These are phyloP conservation scores for Auriculariales sp. DNA, from an alignment of 768 basidiomycete genomes.

Conservation along the genomic window DNA sequence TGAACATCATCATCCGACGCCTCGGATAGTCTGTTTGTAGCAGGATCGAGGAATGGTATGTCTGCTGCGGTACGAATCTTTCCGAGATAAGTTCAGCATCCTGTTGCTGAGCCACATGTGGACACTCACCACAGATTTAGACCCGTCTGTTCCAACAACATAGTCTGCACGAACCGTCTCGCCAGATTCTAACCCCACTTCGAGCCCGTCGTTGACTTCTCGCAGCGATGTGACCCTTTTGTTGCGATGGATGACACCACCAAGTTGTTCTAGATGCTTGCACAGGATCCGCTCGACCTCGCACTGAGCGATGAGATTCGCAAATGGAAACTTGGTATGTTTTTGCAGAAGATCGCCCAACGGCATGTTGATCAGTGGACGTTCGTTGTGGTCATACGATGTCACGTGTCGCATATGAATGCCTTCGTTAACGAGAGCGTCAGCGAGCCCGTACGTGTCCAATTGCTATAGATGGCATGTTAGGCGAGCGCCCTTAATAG, in stretches of 20 bases:
- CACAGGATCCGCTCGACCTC: slow-evolving; percentile 27
- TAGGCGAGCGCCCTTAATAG: not conserved
- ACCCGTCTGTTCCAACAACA: slow-evolving; percentile 38
- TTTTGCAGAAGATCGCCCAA: slow-evolving; percentile 21
- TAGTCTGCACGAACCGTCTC: slow-evolving; percentile 27
- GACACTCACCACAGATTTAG: slow-evolving; percentile 29
- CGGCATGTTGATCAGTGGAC: slow-evolving; percentile 15
- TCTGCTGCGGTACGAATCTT: slow-evolving; percentile 26
- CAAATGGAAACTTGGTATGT: slow-evolving; percentile 30
- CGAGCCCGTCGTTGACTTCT: slow-evolving; percentile 12
- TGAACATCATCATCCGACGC: slow-evolving; percentile 19
- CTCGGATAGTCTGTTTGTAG: slow-evolving; percentile 13
- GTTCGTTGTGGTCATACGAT: slow-evolving; percentile 5
- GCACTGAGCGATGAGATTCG: slow-evolving; percentile 28
- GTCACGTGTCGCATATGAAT: slow-evolving; percentile 3
- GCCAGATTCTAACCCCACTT: slow-evolving; percentile 34
- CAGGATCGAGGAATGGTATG: slow-evolving; percentile 31
- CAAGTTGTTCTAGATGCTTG: slow-evolving; percentile 17
- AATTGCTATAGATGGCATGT: slow-evolving; percentile 28
- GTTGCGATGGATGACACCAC: slow-evolving; percentile 20
- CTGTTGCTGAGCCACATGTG: too few species aligned
- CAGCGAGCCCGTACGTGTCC: slow-evolving; percentile 27
- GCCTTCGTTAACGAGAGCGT: slow-evolving; percentile 23
- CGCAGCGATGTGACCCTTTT: slow-evolving; percentile 24
- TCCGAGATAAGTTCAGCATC: too few species aligned